Evolutionary conservation across 257 asterid species (phyloP), one percentile per base, ranked within the genome.

Genomic region (Orobanche coerulescens): DNA sequence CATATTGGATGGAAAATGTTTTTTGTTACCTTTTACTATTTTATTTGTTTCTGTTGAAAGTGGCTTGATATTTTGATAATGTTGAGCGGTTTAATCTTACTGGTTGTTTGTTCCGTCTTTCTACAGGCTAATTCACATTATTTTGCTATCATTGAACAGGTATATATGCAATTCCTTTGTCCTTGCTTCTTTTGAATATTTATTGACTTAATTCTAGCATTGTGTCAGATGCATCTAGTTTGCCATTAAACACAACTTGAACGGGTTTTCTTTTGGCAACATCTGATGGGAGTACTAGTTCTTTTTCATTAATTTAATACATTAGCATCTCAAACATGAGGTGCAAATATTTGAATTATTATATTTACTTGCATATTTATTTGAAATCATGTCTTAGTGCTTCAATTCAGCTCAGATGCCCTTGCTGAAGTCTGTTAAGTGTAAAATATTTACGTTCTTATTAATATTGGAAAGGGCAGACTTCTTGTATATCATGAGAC

Each of bases 111-210:
- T 31, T 71, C 2, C 31, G 57, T 62, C 62, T 64, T 71, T 72
- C 46, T 84, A 79, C 99, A 93, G 99, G 99, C 97, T 22, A 93
- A 93, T 86, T 93, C 99, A 42, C 99, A 93, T 76, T 93, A 83
- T 75, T 89, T 77, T 73, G 97, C 99, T 9, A 89, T 93, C 83
- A 82, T 93, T 51, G 97, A 93, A 70, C 97, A 89, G 99, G 99
- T 93, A 80, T 77, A 28, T 15, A 28, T 48, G 44, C 62, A 39
- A 7, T 54, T 59, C 67, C 48, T 43, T 15, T 61, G 22, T 60
- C 66, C 55, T 19, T 26, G 65, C 40, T 43, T 48, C 15, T 64
- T 33, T 28, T 60, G 64, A 31, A 24, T 59, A 51, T 65, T 43
- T 55, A 34, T 56, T 11, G 55, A 36, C 51, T 55, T n/a, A 46